Conservation (phyloP, 345 rosid species). For the Turnera subulata region DNA sequence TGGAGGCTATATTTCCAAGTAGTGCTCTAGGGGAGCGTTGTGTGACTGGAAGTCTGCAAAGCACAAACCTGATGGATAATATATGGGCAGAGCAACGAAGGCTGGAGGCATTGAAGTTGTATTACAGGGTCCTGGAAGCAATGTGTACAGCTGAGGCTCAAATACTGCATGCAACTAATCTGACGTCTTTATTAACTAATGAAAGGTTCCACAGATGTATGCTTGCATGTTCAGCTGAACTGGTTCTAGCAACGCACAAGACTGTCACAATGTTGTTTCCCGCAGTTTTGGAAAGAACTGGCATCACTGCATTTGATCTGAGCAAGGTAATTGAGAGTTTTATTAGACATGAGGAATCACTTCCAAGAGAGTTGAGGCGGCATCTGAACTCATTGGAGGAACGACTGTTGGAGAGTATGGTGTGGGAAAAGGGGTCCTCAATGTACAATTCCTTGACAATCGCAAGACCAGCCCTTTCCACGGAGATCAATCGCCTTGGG, state of each 20-base stretch:
- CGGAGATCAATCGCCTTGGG: conserved; percentile 56
- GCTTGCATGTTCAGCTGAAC: conserved; percentile 26
- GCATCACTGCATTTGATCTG: conserved; percentile 97
- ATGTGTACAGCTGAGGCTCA: conserved; percentile 94
- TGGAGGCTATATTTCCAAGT: conserved; percentile 92
- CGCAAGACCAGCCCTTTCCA: conserved; percentile 65
- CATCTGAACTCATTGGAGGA: conserved; percentile 96
- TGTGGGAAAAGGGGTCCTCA: conserved; percentile 96
- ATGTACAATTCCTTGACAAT: conserved; percentile 91
- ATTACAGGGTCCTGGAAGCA: conserved; percentile 91
- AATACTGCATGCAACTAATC: conserved; percentile 68
- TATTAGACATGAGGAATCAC: conserved; percentile 91
- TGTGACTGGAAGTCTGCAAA: conserved; percentile 59
- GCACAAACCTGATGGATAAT: conserved; percentile 80
- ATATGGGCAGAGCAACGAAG: conserved; percentile 95
- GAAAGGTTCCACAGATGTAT: conserved; percentile 47
- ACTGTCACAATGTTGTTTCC: conserved; percentile 94
- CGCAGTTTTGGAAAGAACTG: conserved; percentile 91
- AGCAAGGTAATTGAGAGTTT: conserved; percentile 99
- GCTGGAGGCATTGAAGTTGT: conserved; percentile 75
- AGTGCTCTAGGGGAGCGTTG: conserved; percentile 59
- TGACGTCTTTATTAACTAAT: conserved; percentile 83
- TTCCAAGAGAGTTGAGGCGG: conserved; percentile 93
- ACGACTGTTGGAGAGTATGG: conserved; percentile 96
- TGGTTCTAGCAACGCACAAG: conserved; percentile 92